phyloP scores from a whole-genome alignment of 495 filamentous ascomycete genomes.

The Podospora appendiculata region DNA sequence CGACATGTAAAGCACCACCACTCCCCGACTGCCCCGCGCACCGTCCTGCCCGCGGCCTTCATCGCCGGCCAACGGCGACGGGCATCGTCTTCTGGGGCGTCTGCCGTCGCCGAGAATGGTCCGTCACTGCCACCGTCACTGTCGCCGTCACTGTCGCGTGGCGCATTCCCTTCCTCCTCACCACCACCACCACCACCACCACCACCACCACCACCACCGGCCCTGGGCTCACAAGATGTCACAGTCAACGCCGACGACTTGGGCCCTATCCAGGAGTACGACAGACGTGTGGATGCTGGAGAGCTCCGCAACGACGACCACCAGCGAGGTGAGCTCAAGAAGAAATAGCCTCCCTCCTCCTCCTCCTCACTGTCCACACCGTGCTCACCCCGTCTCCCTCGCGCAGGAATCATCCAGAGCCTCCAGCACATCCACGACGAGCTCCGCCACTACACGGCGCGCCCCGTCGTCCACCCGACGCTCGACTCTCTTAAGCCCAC shows the following conservation, averaged over 20 bases:
- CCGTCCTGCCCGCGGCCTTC: constrained; percentile 10
- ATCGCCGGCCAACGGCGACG: constrained; percentile 18
- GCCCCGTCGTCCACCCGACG: constrained; percentile 66
- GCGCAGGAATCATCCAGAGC: constrained; percentile 70
- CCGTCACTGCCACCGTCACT: neutral
- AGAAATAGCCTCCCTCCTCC: neutral
- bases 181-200: no score
- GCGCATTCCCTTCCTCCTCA: neutral
- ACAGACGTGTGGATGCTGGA: constrained; percentile 63
- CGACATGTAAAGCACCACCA: neutral
- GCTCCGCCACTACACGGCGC: constrained; percentile 64
- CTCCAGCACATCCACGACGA: constrained; percentile 86
- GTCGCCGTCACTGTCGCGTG: no score
- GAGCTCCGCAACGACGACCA: constrained; percentile 78
- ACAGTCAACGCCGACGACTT: constrained; percentile 23
- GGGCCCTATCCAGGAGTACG: constrained; percentile 84
- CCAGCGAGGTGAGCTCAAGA: constrained; percentile 60
- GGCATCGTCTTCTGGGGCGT: constrained; percentile 25
- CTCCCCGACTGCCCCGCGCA: neutral
- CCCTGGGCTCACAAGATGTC: neutral
- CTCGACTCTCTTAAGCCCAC: constrained; percentile 61
- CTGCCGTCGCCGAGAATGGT: constrained; percentile 24
- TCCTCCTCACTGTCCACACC: neutral
- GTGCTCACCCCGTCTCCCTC: neutral
- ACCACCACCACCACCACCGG: neutral